Percentiles rank a stretch among this genome's conserved stretches.
These are phyloP conservation scores for Leccinum incarnatum DNA, from an alignment of 768 basidiomycete species.

Conservation along the genomic window DNA sequence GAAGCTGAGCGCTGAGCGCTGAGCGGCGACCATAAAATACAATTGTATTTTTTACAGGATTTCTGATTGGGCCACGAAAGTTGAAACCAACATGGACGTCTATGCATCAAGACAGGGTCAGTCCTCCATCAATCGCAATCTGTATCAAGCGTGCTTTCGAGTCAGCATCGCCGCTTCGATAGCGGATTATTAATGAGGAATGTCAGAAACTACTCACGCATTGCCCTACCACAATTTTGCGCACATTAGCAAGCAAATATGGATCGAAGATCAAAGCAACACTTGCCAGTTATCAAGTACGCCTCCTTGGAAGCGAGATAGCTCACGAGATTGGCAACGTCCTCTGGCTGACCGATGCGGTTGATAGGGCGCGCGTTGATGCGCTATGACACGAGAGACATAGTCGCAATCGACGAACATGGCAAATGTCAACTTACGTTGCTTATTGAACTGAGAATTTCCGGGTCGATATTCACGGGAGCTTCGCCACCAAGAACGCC, in stretches of 20 bases:
- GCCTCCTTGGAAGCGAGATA: constrained; percentile 38
- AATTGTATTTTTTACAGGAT: background rate
- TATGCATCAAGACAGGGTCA: background rate
- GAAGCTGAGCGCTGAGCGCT: background rate
- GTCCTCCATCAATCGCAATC: background rate
- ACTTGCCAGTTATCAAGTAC: constrained; percentile 35
- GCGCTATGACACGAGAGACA: background rate
- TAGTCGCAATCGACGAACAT: background rate
- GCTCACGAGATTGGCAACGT: constrained; percentile 36
- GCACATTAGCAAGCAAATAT: background rate
- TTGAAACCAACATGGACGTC: background rate
- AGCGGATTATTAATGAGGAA: background rate
- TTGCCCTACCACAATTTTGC: background rate
- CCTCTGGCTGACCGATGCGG: constrained; percentile 28
- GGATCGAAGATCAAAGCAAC: background rate
- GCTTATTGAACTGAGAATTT: background rate
- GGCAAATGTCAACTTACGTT: background rate
- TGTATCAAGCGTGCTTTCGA: background rate
- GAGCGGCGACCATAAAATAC: background rate
- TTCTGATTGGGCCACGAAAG: background rate
- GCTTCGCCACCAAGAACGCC: background rate
- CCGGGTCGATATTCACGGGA: background rate
- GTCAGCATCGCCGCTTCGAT: background rate
- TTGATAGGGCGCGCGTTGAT: constrained; percentile 3
- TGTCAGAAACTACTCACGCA: background rate